Evolutionary conservation across 495 filamentous ascomycete species (phyloP).

Genomic region (Halenospora varia): DNA sequence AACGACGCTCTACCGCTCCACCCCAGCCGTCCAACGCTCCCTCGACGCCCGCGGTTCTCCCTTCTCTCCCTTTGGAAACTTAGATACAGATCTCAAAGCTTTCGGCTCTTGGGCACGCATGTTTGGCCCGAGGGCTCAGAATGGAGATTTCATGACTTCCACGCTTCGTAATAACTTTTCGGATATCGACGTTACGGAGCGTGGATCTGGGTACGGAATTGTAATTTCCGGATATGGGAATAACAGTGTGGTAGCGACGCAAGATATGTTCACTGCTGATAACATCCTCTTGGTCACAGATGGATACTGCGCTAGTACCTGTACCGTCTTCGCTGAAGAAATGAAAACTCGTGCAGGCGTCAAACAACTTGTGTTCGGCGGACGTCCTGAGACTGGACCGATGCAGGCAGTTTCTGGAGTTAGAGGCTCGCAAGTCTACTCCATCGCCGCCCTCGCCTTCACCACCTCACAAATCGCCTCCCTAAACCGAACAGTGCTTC

Average conservation of each 20-base stretch:
- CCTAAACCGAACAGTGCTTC: no score
- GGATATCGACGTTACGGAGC: not conserved
- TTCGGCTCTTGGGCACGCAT: not conserved
- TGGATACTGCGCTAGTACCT: conserved; percentile 42
- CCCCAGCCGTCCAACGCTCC: conserved; percentile 10
- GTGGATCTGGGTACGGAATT: not conserved
- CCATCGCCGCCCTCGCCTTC: no score
- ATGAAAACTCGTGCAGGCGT: conserved; percentile 43
- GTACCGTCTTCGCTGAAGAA: conserved; percentile 45
- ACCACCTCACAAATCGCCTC: no score
- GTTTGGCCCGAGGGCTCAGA: not conserved
- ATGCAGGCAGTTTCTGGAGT: conserved; percentile 37
- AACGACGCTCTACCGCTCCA: conserved; percentile 28
- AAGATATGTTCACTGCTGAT: conserved; percentile 41
- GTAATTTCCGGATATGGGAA: conserved; percentile 36
- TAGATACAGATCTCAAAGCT: not conserved
- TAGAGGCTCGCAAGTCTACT: conserved; percentile 24
- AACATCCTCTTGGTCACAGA: conserved; percentile 48
- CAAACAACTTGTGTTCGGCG: conserved; percentile 41
- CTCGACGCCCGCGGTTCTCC: not conserved
- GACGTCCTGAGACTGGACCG: conserved; percentile 32
- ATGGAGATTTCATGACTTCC: not conserved
- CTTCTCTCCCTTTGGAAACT: not conserved
- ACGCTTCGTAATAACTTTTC: not conserved
- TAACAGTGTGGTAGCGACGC: conserved; percentile 26